Percentiles rank a stretch among this genome's conserved stretches.
phyloP scores from a whole-genome alignment of 352 stramenopile genomes.

The Phytopythium mirpurense region DNA sequence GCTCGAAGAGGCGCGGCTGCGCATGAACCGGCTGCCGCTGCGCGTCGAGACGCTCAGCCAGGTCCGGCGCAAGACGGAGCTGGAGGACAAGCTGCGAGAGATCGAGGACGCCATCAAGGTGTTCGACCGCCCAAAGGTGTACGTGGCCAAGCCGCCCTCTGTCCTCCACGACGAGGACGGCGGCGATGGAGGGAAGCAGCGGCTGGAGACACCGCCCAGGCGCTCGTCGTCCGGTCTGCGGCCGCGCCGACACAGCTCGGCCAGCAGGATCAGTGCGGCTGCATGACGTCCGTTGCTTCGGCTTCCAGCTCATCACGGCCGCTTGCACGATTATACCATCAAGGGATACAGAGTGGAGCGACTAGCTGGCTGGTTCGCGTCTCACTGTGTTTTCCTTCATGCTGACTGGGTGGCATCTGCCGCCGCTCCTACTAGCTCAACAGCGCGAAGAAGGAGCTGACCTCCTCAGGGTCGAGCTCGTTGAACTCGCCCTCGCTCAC shows the following conservation, averaged over 20 bases:
- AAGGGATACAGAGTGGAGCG: neutral
- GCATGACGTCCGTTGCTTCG: neutral
- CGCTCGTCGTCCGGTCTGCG: neutral
- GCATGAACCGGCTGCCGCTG: slow-evolving; percentile 76
- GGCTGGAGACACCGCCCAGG: neutral
- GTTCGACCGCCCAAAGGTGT: slow-evolving; percentile 84
- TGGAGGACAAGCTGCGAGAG: slow-evolving; percentile 81
- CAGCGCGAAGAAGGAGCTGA: slow-evolving; percentile 61
- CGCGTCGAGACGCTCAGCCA: slow-evolving; percentile 82
- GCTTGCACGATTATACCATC: neutral
- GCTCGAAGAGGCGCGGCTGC: slow-evolving; percentile 44
- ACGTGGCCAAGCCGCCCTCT: slow-evolving; percentile 42
- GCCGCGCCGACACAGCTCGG: slow-evolving; percentile 10
- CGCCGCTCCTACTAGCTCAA: slow-evolving; percentile 34
- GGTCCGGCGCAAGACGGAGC: slow-evolving; percentile 71
- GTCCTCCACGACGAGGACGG: slow-evolving; percentile 11
- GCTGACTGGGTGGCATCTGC: neutral
- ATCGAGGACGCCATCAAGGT: slow-evolving; percentile 89
- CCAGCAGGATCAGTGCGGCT: slow-evolving; percentile 6
- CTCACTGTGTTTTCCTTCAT: neutral
- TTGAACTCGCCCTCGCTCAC: slow-evolving; percentile 71
- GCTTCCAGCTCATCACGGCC: neutral
- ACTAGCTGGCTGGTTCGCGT: slow-evolving; percentile 10
- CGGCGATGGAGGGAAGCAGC: slow-evolving; percentile 4
- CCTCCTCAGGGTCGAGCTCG: slow-evolving; percentile 40